phyloP scores from a whole-genome alignment of 2,329 filamentous ascomycete genomes.

The Thelonectria discophora region DNA sequence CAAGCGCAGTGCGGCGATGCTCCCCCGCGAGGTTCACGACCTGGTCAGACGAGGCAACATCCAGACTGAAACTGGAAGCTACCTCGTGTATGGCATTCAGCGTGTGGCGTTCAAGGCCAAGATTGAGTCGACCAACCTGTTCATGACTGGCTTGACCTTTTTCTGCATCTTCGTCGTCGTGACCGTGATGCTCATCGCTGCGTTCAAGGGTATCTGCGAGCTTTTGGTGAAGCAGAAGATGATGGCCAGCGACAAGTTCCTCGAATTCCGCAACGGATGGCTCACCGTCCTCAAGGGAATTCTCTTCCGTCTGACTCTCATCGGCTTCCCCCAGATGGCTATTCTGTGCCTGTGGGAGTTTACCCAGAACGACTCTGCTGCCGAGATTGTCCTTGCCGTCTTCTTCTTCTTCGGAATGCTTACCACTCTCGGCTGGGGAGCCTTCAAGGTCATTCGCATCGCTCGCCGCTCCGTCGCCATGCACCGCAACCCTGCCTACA shows the following conservation, averaged over 20 bases:
- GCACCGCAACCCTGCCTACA: constrained; percentile 97
- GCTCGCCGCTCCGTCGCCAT: constrained; percentile 87
- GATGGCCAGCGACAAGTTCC: constrained; percentile 87
- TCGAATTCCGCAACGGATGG: constrained; percentile 95
- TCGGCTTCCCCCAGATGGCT: constrained; percentile 90
- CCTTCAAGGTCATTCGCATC: constrained; percentile 88
- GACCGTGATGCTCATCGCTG: constrained; percentile 74
- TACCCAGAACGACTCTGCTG: constrained; percentile 83
- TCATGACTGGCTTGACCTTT: constrained; percentile 90
- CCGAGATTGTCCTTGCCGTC: constrained; percentile 85
- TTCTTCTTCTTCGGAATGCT: constrained; percentile 88
- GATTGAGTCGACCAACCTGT: constrained; percentile 92
- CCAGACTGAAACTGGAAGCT: constrained; percentile 63
- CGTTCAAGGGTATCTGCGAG: constrained; percentile 86
- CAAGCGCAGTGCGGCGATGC: constrained; percentile 64
- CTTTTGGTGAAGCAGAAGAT: constrained; percentile 75
- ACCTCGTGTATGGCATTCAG: constrained; percentile 81
- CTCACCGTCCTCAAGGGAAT: constrained; percentile 92
- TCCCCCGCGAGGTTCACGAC: constrained; percentile 54
- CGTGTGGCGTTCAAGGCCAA: constrained; percentile 85
- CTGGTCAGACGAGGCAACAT: constrained; percentile 65
- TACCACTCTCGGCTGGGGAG: constrained; percentile 82
- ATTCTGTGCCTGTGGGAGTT: constrained; percentile 95
- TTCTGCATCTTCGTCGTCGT: constrained; percentile 85
- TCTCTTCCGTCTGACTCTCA: constrained; percentile 87